Percentiles rank a stretch among this genome's conserved stretches.
phyloP scores from a whole-genome alignment of 768 basidiomycete genomes.

The Naematelia aurantialba region DNA sequence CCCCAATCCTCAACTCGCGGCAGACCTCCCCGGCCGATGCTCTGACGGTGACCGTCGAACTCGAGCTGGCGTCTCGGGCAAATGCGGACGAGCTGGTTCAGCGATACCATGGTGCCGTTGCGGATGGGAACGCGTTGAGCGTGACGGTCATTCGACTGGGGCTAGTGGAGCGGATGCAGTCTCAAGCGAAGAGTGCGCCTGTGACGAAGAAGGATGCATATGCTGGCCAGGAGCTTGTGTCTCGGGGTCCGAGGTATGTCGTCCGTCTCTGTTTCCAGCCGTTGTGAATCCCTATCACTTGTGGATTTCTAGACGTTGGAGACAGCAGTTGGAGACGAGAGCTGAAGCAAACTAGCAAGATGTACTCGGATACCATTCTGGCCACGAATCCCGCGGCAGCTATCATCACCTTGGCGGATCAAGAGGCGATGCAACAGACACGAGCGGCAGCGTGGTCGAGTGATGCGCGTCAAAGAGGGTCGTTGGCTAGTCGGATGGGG shows the following conservation, averaged over 20 bases:
- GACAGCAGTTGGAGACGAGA: neutral
- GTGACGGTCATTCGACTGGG: constrained; percentile 58
- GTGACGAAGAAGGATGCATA: neutral
- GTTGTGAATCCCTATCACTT: neutral
- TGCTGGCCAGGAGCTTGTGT: neutral
- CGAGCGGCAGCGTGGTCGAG: neutral
- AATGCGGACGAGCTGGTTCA: constrained; percentile 66
- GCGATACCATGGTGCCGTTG: constrained; percentile 74
- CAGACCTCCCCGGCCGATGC: constrained; percentile 51
- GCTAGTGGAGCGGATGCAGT: constrained; percentile 16
- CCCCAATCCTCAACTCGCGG: constrained; percentile 56
- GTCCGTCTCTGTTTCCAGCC: neutral
- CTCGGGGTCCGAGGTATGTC: neutral
- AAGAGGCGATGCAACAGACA: neutral
- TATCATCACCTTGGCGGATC: constrained; percentile 33
- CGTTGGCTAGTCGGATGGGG: neutral
- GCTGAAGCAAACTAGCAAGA: constrained; percentile 58
- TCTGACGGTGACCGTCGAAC: constrained; percentile 58
- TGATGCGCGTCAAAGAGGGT: neutral
- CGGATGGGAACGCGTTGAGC: constrained; percentile 70
- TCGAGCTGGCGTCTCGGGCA: constrained; percentile 65
- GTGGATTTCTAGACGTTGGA: neutral
- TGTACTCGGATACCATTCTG: constrained; percentile 76
- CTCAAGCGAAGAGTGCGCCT: neutral
- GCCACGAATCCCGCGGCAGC: constrained; percentile 25